Conservation (phyloP, 768 basidiomycete species). For the Tulasnella sp. region DNA sequence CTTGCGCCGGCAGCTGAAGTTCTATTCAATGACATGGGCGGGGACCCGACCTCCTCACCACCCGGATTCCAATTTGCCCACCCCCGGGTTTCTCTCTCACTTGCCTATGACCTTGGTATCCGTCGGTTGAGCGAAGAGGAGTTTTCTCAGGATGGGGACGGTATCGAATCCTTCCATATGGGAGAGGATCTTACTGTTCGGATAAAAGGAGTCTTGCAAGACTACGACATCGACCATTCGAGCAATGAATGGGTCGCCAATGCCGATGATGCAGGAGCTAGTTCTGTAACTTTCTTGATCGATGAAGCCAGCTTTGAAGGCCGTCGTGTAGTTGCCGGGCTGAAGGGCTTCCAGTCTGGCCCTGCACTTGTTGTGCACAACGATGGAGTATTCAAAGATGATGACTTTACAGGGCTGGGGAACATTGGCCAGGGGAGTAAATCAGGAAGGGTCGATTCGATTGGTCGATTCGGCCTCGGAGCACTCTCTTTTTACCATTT, state of each 20-base stretch:
- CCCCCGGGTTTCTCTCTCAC: background rate
- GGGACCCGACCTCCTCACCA: background rate
- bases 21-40: slow-evolving; percentile 12
- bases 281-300: slow-evolving; percentile 42
- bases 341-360: slow-evolving; percentile 39
- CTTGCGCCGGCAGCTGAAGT: background rate
- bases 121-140: slow-evolving; percentile 28
- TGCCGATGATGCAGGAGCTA: slow-evolving; percentile 49
- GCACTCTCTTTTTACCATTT: slow-evolving; percentile 53
- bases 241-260: slow-evolving; percentile 53
- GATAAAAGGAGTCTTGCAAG: slow-evolving; percentile 42
- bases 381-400: slow-evolving; percentile 40
- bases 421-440: slow-evolving; percentile 49
- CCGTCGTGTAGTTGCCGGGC: slow-evolving; percentile 35
- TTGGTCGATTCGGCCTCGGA: slow-evolving; percentile 53
- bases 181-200: slow-evolving; percentile 44
- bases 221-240: slow-evolving; percentile 45
- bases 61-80: slow-evolving; percentile 5
- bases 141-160: slow-evolving; percentile 26
- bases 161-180: slow-evolving; percentile 42
- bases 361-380: slow-evolving; percentile 48
- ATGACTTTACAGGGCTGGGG: slow-evolving; percentile 49
- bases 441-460: slow-evolving; percentile 38
- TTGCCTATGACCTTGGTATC: slow-evolving; percentile 29
- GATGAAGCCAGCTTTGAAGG: slow-evolving; percentile 34